Percentiles rank a stretch among this genome's conserved stretches.
Conservation (phyloP, 495 filamentous ascomycete genomes). For the Xylaria castorea region DNA sequence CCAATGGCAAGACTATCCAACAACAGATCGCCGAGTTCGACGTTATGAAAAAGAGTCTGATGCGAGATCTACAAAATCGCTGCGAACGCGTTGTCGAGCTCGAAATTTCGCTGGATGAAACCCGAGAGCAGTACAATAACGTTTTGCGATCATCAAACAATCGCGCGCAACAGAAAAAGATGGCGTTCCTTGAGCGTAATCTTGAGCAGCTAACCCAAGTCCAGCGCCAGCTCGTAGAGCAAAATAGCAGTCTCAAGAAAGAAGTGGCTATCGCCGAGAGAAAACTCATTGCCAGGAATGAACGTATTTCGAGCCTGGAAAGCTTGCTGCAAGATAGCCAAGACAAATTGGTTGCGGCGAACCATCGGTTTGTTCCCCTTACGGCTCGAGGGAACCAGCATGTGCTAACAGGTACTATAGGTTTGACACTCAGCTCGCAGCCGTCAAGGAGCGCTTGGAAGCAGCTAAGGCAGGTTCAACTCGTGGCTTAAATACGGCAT, state of each 20-base stretch:
- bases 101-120: slow-evolving; percentile 95
- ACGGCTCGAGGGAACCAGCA: not conserved
- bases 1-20: slow-evolving; percentile 90
- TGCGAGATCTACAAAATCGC: slow-evolving; percentile 97
- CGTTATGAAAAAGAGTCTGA: slow-evolving; percentile 98
- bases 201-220: slow-evolving; percentile 97
- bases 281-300: slow-evolving; percentile 94
- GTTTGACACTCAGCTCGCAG: slow-evolving; percentile 95
- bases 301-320: slow-evolving; percentile 93
- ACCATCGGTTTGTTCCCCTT: slow-evolving; percentile 77
- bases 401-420: slow-evolving; percentile 52
- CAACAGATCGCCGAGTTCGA: slow-evolving; percentile 99
- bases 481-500: slow-evolving; percentile 72
- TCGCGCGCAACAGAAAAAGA: slow-evolving; percentile 98
- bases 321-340: slow-evolving; percentile 92
- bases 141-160: slow-evolving; percentile 95
- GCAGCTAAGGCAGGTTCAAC: slow-evolving; percentile 91
- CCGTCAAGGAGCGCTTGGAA: slow-evolving; percentile 96
- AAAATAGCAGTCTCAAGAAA: slow-evolving; percentile 96
- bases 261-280: slow-evolving; percentile 98
- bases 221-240: slow-evolving; percentile 95
- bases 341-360: slow-evolving; percentile 94
- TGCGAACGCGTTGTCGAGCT: slow-evolving; percentile 98
- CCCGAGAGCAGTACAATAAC: slow-evolving; percentile 98
- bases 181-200: slow-evolving; percentile 98